Evolutionary conservation across 2,329 filamentous ascomycete genomes (phyloP), one percentile per base, ranked within the genome.

Genomic region (Epicoccum nigrum): DNA sequence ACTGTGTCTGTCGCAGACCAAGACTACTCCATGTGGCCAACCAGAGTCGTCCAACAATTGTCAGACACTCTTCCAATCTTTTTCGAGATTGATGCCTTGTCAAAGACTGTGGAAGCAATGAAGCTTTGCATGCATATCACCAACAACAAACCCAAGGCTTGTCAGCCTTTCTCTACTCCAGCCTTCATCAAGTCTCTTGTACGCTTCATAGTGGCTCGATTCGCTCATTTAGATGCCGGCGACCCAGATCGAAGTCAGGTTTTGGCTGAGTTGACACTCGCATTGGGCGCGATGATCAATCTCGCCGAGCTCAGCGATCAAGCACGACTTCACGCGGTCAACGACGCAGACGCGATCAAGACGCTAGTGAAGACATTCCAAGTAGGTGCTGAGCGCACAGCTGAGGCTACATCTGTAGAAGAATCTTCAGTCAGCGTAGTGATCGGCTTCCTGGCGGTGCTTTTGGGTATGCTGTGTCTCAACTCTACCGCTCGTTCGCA

Each of bases 271-370:
- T 79, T 96, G 12, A 83, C 96, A 40, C 80, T 97, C 33, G 83
- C 89, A 44, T 77, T 96, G 31, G 92, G 91, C 0, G 84, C 90
- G 17, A 83, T 93, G 73, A 96, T 96, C 71, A 97, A 97, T 65
- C 83, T 97, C 46, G 84, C 90, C 7, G 92, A 96, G 69, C 87
- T 90, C 67, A 91, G 86, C 64, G 78, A 85, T 13, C 71, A 79
- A 17, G 86, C 88, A 46, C 65, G 73, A 51, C 38, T 53, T 4
- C 64, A 67, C 15, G 59, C 68, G 1, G 54, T 60, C 49, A 72
- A 67, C 46, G 72, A 57, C 31, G 64, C 67, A 51, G 74, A 70
- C 64, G 77, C 84, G 7, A 73, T 92, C 28, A 80, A 85, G 40
- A 74, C 74, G 41, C 78, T 95, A 28, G 78, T 89, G 25, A 74